phyloP scores from a whole-genome alignment of 2,329 filamentous ascomycete genomes.

The Botrytis fragariae region DNA sequence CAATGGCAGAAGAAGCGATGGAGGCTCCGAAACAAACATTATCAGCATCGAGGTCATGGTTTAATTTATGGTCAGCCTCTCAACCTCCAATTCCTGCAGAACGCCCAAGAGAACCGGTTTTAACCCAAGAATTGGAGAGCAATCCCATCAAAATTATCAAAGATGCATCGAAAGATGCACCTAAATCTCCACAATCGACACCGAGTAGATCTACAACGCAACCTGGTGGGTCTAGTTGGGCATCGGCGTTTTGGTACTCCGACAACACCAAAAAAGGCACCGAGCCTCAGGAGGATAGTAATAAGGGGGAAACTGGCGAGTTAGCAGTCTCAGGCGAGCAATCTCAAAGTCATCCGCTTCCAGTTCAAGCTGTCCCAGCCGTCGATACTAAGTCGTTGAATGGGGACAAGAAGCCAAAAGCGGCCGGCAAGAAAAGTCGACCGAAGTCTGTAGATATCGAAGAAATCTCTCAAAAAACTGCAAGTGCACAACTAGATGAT shows the following conservation, averaged over 20 bases:
- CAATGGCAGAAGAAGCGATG: slow-evolving; percentile 18
- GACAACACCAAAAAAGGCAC: slow-evolving; percentile 35
- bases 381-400: slow-evolving; percentile 17
- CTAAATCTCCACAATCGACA: slow-evolving; percentile 9
- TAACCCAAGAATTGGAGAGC: slow-evolving; percentile 1
- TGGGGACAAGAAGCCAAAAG: slow-evolving; percentile 29
- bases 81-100: slow-evolving; percentile 29
- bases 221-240: slow-evolving; percentile 64
- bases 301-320: slow-evolving; percentile 39
- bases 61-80: slow-evolving; percentile 35
- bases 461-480: slow-evolving; percentile 23
- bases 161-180: slow-evolving; percentile 15
- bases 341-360: slow-evolving; percentile 50
- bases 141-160: slow-evolving; percentile 28
- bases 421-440: slow-evolving; percentile 29
- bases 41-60: slow-evolving; percentile 33
- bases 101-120: slow-evolving; percentile 24
- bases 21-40: slow-evolving; percentile 6
- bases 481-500: slow-evolving; percentile 21
- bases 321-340: slow-evolving; percentile 57
- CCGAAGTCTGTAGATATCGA: slow-evolving; percentile 31
- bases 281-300: slow-evolving; percentile 12
- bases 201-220: slow-evolving; percentile 19
- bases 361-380: slow-evolving; percentile 27
- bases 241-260: slow-evolving; percentile 65